These are phyloP conservation scores for Colletotrichum camelliae DNA, from an alignment of 2,329 filamentous ascomycete species.

Conservation along the genomic window DNA sequence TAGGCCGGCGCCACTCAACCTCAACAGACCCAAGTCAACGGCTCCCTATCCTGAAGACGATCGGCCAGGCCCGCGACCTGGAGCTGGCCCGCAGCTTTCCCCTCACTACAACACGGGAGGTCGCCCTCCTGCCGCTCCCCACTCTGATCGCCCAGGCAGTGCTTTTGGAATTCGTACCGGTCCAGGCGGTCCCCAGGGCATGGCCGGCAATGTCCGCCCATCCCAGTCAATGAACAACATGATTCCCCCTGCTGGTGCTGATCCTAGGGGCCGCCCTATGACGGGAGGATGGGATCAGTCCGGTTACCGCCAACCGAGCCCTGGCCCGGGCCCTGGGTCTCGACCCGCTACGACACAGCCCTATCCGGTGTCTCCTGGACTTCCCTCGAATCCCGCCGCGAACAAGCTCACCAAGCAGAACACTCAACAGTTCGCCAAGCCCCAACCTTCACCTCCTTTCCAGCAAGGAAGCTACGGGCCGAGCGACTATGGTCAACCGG, in stretches of 20 bases:
- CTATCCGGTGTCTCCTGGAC: conserved; percentile 30
- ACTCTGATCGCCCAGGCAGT: conserved; percentile 54
- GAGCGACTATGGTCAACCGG: conserved; percentile 17
- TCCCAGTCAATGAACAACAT: conserved; percentile 54
- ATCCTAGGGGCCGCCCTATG: conserved; percentile 47
- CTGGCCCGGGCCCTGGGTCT: conserved; percentile 39
- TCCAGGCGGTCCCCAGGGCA: conserved; percentile 4
- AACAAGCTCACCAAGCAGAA: conserved; percentile 45
- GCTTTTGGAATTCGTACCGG: conserved; percentile 58
- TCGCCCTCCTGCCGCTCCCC: conserved; percentile 53
- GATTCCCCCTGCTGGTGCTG: conserved; percentile 44
- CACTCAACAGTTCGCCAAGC: conserved; percentile 29
- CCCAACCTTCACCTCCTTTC: conserved; percentile 30
- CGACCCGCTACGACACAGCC: conserved; percentile 32
- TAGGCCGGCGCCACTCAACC: conserved; percentile 54
- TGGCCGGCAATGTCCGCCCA: conserved; percentile 35
- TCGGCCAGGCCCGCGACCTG: conserved; percentile 25
- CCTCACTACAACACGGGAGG: conserved; percentile 52
- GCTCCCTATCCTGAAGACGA: conserved; percentile 63
- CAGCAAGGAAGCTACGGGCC: conserved; percentile 24
- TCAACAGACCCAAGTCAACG: conserved; percentile 49
- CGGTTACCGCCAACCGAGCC: conserved; percentile 47
- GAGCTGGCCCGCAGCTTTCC: conserved; percentile 34
- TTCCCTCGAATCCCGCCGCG: conserved; percentile 36
- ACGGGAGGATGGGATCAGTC: conserved; percentile 52